Evolutionary conservation across 1,284 basidiomycete species (phyloP), one percentile per base, ranked within the genome.

Genomic region (Irpex rosettiformis): DNA sequence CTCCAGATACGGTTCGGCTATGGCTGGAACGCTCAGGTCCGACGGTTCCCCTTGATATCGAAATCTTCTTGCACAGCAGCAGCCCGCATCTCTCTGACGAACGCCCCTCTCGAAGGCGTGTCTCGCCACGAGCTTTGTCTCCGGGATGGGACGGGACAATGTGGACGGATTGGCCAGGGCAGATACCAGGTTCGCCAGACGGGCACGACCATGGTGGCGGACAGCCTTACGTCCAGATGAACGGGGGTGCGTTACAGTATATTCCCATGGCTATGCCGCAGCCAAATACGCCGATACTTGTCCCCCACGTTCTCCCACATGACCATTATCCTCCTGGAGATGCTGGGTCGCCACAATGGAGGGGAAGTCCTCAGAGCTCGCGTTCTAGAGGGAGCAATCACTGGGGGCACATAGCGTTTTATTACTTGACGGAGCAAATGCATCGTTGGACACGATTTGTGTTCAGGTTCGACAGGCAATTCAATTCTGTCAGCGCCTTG

Each of bases 401-500:
- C 60, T 91, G 89, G 89, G 89, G 88, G 0, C 84, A 89, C 64
- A 86, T 91, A 45, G 85, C 84, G 1, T 82, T 91, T 55, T 90
- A 79, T 69, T 91, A 91, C 67, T 73, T 91, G 22, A 82, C 86
- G 1, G 82, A 87, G 63, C 86, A 90, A 67, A 91, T 91, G 81
- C 83, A 84, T 61, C 81, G 89, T 28, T 91, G 89, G 89, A 79
- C 88, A 66, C 78, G 89, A 22, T 91, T 91, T 65, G 79, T 91
- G 7, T 91, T 91, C 66, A 75, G 85, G 52, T 91, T 89, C 64
- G 87, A 90, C 65, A 85, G 82, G 67, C 84, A 85, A 30, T 90
- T 91, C 70, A 72, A 81, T 27, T 88, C 87, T 11, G 80, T 89
- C 70, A 74, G 76, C 51, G 88, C 89, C 4, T 79, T 91, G 64